A percentile compares a stretch with the other conserved stretches of the same genome.
These are phyloP conservation scores for Annulohypoxylon truncatum DNA, from an alignment of 2,329 filamentous ascomycete species.

Conservation along the genomic window DNA sequence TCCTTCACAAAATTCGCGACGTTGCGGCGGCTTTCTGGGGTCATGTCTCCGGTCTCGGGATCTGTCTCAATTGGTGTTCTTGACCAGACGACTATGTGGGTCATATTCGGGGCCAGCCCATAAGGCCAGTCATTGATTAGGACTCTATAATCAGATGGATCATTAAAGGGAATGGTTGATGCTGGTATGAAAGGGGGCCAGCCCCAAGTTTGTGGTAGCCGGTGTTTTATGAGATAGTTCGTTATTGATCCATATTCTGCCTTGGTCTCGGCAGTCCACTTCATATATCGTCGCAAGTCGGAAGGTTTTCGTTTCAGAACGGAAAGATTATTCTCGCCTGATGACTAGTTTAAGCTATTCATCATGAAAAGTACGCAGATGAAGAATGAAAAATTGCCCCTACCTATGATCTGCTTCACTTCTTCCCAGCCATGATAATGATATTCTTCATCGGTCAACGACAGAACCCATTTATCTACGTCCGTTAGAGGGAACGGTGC, in stretches of 20 bases:
- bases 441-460: constrained; percentile 77
- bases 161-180: constrained; percentile 63
- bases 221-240: constrained; percentile 78
- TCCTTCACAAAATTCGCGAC: constrained; percentile 77
- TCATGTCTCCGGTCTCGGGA: constrained; percentile 76
- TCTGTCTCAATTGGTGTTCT: constrained; percentile 84
- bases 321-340: constrained; percentile 70
- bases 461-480: constrained; percentile 67
- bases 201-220: constrained; percentile 76
- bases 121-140: constrained; percentile 96
- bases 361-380: constrained; percentile 15
- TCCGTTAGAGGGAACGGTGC: constrained; percentile 70
- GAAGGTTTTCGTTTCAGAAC: constrained; percentile 83
- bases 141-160: constrained; percentile 72
- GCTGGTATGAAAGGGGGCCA: constrained; percentile 64
- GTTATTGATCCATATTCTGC: constrained; percentile 82
- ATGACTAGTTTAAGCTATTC: constrained; percentile 51
- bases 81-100: constrained; percentile 93
- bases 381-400: constrained; percentile 45
- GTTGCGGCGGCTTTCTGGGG: constrained; percentile 69
- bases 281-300: constrained; percentile 81
- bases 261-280: constrained; percentile 78
- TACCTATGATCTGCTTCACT: constrained; percentile 74
- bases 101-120: constrained; percentile 71
- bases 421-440: constrained; percentile 78